Conservation (phyloP, 805 yeast species). For the Barnettozyma wickerhamii region DNA sequence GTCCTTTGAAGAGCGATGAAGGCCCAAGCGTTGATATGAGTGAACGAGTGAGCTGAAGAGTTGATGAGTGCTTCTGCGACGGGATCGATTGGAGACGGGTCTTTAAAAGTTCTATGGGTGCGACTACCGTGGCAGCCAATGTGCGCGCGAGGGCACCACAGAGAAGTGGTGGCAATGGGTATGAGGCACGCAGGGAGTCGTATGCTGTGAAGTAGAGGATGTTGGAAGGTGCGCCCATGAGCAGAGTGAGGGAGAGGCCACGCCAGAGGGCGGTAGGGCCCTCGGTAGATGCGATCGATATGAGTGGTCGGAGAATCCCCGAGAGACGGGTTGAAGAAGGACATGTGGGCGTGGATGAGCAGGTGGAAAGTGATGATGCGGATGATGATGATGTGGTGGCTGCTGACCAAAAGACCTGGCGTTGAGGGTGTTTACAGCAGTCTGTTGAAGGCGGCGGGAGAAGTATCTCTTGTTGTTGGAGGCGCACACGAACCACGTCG, state of each 20-base stretch:
- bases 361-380: too few relatives aligned
- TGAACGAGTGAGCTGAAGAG: too few relatives aligned
- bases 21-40: conserved; percentile 57
- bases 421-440: conserved; percentile 38
- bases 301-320: conserved; percentile 74
- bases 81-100: conserved; percentile 92
- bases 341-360: too few relatives aligned
- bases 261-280: conserved; percentile 82
- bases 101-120: conserved; percentile 84
- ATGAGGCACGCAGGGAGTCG: conserved; percentile 75
- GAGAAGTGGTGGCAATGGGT: too few relatives aligned
- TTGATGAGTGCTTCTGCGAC: conserved; percentile 29
- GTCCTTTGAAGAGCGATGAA: conserved; percentile 71
- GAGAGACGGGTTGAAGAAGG: too few relatives aligned
- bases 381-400: too few relatives aligned
- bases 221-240: conserved; percentile 91
- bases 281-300: conserved; percentile 62
- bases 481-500: conserved; percentile 72
- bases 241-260: conserved; percentile 74
- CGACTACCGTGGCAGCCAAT: conserved; percentile 75
- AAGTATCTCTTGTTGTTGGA: conserved; percentile 78
- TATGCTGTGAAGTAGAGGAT: conserved; percentile 93
- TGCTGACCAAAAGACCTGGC: conserved; percentile 32
- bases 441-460: conserved; percentile 40
- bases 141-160: conserved; percentile 86